phyloP scores from a whole-genome alignment of 2,329 filamentous ascomycete species.

The Phyllosticta citrichinensis region DNA sequence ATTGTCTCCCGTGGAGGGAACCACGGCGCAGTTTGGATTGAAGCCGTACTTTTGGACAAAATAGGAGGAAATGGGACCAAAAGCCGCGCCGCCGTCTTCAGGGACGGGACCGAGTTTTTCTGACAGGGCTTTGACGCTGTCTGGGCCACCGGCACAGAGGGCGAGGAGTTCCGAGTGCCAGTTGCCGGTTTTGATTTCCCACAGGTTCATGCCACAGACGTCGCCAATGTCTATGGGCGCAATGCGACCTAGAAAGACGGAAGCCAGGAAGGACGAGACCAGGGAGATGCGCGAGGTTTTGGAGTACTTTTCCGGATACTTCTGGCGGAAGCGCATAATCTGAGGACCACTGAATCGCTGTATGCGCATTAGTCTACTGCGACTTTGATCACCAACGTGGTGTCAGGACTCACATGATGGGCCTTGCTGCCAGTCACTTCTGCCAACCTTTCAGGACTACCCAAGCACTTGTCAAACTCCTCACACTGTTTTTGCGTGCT shows the following conservation, averaged over 20 bases:
- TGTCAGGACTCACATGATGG: constrained; percentile 64
- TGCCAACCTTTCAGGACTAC: constrained; percentile 58
- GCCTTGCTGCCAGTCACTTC: constrained; percentile 80
- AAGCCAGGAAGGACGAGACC: constrained; percentile 91
- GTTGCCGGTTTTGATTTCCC: constrained; percentile 66
- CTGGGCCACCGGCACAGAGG: constrained; percentile 60
- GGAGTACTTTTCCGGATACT: constrained; percentile 70
- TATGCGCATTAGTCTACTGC: constrained; percentile 2
- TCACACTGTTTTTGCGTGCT: constrained; percentile 91
- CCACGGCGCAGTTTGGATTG: constrained; percentile 60
- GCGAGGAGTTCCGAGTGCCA: constrained; percentile 70
- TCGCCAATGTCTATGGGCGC: constrained; percentile 91
- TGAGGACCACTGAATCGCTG: constrained; percentile 95
- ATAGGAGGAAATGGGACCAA: constrained; percentile 69
- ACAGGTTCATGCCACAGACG: constrained; percentile 93
- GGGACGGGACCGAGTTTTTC: constrained; percentile 71
- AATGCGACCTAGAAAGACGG: constrained; percentile 72
- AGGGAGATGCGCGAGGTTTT: constrained; percentile 79
- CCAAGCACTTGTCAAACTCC: constrained; percentile 66
- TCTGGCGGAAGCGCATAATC: constrained; percentile 76
- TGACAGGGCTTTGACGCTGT: constrained; percentile 55
- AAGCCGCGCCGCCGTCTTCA: constrained; percentile 66
- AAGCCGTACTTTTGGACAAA: constrained; percentile 75
- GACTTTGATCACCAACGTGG: neutral
- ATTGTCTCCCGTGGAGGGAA: constrained; percentile 92